Conservation (phyloP, 257 asterid genomes). For the Rhazya stricta region DNA sequence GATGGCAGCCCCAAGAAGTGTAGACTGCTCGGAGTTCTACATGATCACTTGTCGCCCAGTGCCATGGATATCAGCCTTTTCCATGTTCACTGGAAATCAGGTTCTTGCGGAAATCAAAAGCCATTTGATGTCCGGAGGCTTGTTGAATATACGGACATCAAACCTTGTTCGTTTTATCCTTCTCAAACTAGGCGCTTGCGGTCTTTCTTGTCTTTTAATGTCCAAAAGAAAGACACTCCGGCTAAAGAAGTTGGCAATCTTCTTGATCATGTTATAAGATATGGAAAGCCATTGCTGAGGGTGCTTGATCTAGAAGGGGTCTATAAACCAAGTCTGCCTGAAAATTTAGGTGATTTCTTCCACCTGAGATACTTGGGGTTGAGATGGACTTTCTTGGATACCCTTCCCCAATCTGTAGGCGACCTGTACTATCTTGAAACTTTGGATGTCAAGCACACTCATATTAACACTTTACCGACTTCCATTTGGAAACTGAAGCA, state of each 20-base stretch:
- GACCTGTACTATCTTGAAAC: constrained; percentile 25
- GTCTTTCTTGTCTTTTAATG: constrained; percentile 31
- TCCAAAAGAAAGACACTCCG: constrained; percentile 29
- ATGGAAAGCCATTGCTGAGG: constrained; percentile 32
- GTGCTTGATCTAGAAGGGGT: constrained; percentile 42
- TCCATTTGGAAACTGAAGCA: constrained; percentile 33
- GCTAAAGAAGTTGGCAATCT: constrained; percentile 27
- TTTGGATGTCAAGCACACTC: constrained; percentile 35
- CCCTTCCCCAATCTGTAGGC: constrained; percentile 30
- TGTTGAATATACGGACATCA: constrained; percentile 22
- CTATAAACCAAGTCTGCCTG: constrained; percentile 34
- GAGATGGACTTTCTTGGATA: constrained; percentile 43
- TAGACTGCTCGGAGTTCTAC: constrained; percentile 27
- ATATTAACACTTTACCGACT: constrained; percentile 24
- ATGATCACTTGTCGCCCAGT: constrained; percentile 21
- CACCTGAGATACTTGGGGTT: constrained; percentile 34
- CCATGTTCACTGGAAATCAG: constrained; percentile 18
- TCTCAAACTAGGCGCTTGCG: constrained; percentile 9
- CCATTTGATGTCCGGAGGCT: constrained; percentile 22
- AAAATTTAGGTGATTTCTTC: constrained; percentile 30
- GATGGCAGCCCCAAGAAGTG: constrained; percentile 35
- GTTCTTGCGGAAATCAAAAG: background rate
- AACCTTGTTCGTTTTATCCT: background rate
- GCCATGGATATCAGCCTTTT: constrained; percentile 25
- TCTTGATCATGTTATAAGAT: constrained; percentile 18